Evolutionary conservation across 192 early-diverging fungal species (phyloP), one percentile per base, ranked within the genome.

Genomic region (Funneliformis geosporum): DNA sequence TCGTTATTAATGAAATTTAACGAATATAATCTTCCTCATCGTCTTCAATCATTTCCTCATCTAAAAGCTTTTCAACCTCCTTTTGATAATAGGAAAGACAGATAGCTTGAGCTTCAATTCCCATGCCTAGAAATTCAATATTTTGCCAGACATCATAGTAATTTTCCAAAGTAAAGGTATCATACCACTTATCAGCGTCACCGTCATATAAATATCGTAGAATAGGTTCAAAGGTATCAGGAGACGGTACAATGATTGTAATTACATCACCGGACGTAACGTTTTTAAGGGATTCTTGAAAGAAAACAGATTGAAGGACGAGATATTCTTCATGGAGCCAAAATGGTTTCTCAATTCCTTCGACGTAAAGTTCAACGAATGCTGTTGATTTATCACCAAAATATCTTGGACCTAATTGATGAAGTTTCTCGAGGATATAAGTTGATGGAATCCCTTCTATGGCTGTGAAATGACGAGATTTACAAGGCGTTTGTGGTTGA

Each of bases 291-390:
- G 64, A 9, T 77, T 77, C 75, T 42, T 43, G 40, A 66, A 77
- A 77, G 75, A 77, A 77, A 21, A 65, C n/a, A 21, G 75, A 77
- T 27, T 77, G 75, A 28, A 66, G n/a, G 8, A 46, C 75, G 9
- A 77, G 44, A 55, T 77, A 77, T 77, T 77, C 75, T 66, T 77
- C 50, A 40, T 77, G 75, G 11, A 77, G 4, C 33, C 40, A 77
- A n/a, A 77, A 77, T 27, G 62, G 62, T 44, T 62, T 65, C 21
- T 77, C 43, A n/a, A 77, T 44, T 65, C 75, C 75, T 65, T 43
- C 62, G 6, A 77, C 28, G 21, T 66, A 33, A 25, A 77, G 61
- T 65, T 77, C 75, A 6, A 62, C 75, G n/a, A 46, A 77, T 42
- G 75, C 75, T 16, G 75, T 77, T 27, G n/a, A 46, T 66, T 77